Evolutionary conservation across 805 yeast genomes (phyloP).

Genomic region (Pichia ethanolica): DNA sequence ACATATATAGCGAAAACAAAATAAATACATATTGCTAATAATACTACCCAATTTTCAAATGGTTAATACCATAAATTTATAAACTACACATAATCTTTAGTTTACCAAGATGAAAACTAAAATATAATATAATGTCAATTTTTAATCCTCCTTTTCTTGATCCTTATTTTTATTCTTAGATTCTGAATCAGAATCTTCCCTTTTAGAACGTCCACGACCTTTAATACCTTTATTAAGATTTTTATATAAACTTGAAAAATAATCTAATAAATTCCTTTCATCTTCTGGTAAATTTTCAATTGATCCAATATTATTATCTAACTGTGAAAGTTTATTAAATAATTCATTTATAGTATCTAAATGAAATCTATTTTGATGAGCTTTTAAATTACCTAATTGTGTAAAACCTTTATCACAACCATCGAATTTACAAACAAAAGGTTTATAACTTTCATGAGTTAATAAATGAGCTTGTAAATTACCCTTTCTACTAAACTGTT

Average conservation of each 20-base stretch:
- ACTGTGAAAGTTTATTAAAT: conserved; percentile 59
- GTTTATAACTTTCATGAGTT: conserved; percentile 75
- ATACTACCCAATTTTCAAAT: too few relatives aligned
- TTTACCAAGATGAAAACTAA: too few relatives aligned
- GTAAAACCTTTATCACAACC: conserved; percentile 79
- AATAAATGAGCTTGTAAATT: conserved; percentile 81
- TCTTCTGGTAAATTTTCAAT: conserved; percentile 43
- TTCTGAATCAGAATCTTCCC: neutral
- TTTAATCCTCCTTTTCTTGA: too few relatives aligned
- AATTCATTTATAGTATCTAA: conserved; percentile 58
- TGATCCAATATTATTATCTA: conserved; percentile 38
- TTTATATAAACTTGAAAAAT: conserved; percentile 76
- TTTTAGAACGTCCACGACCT: conserved; percentile 61
- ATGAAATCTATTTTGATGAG: conserved; percentile 90
- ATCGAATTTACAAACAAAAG: conserved; percentile 74
- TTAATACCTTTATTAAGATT: conserved; percentile 87
- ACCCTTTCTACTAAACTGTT: conserved; percentile 83
- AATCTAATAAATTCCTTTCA: conserved; percentile 64
- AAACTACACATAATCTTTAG: too few relatives aligned
- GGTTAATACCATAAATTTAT: too few relatives aligned
- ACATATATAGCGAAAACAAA: too few relatives aligned
- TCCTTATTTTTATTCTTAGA: too few relatives aligned
- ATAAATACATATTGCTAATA: too few relatives aligned
- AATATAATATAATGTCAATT: too few relatives aligned
- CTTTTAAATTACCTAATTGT: conserved; percentile 87